A percentile compares a stretch with the other conserved stretches of the same genome.
Evolutionary conservation across 495 filamentous ascomycete species (phyloP).

Genomic region (Trichocladium antarcticum): DNA sequence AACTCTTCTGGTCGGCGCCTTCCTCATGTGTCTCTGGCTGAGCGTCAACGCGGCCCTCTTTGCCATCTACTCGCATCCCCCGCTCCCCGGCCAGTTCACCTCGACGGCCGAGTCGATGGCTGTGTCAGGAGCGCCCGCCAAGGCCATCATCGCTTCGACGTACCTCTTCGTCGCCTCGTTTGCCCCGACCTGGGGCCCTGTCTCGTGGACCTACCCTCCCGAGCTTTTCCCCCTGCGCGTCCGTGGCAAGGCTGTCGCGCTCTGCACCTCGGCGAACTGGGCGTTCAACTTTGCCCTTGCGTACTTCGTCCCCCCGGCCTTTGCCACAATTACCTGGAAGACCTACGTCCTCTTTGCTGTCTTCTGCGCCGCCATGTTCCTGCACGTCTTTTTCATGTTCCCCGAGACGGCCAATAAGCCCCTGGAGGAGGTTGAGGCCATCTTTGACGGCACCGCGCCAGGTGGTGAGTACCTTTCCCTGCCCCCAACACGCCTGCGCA

Average conservation of each 20-base stretch:
- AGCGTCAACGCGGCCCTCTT: slow-evolving; percentile 61
- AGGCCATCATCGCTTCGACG: slow-evolving; percentile 63
- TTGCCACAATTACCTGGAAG: slow-evolving; percentile 63
- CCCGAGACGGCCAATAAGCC: slow-evolving; percentile 76
- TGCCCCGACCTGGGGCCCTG: slow-evolving; percentile 62
- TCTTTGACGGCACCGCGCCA: slow-evolving; percentile 46
- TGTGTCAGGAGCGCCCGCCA: slow-evolving; percentile 48
- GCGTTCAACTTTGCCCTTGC: slow-evolving; percentile 70
- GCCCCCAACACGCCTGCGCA: not conserved
- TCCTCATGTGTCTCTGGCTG: slow-evolving; percentile 57
- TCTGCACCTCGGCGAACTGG: slow-evolving; percentile 65
- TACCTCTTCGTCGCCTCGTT: slow-evolving; percentile 72
- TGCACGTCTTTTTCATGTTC: slow-evolving; percentile 73
- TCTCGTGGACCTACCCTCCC: slow-evolving; percentile 65
- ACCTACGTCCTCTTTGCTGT: slow-evolving; percentile 66
- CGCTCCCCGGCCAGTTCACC: slow-evolving; percentile 27
- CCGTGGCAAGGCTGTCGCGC: slow-evolving; percentile 62
- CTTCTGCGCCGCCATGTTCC: slow-evolving; percentile 59
- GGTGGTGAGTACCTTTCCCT: slow-evolving; percentile 13
- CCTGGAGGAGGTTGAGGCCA: slow-evolving; percentile 60
- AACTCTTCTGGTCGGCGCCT: slow-evolving; percentile 52
- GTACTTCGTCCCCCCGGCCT: slow-evolving; percentile 67
- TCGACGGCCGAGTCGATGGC: slow-evolving; percentile 35
- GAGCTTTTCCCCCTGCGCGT: slow-evolving; percentile 65
- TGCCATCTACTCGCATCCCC: slow-evolving; percentile 35